A percentile compares a stretch with the other conserved stretches of the same genome.
phyloP scores from a whole-genome alignment of 1,284 basidiomycete species.

The Leccinum solheimii region DNA sequence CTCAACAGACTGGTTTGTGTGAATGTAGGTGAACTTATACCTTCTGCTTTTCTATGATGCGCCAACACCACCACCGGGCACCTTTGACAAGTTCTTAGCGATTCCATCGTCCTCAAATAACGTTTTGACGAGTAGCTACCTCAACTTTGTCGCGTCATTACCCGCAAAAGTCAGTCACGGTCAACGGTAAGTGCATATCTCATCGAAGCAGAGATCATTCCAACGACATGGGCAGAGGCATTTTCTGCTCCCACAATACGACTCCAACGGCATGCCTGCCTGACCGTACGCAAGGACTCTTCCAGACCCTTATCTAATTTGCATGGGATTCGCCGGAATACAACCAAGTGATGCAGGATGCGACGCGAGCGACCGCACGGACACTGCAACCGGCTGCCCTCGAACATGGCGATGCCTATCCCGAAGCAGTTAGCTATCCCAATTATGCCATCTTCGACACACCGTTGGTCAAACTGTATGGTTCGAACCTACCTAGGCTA shows the following conservation, averaged over 20 bases:
- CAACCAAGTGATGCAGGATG: constrained; percentile 43
- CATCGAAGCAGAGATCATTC: background rate
- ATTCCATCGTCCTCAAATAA: constrained; percentile 35
- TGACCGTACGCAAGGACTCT: constrained; percentile 37
- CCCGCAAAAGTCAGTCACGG: constrained; percentile 6
- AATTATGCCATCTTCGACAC: constrained; percentile 55
- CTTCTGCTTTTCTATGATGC: constrained; percentile 53
- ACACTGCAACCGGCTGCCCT: constrained; percentile 26
- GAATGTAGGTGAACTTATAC: constrained; percentile 36
- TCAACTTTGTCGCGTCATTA: constrained; percentile 22
- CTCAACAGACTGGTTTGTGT: background rate
- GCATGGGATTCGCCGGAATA: constrained; percentile 39
- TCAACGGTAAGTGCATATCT: background rate
- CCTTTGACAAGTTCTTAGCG: constrained; percentile 46
- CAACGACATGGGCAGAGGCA: background rate
- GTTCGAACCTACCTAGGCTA: constrained; percentile 37
- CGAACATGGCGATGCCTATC: background rate
- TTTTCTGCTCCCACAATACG: no score
- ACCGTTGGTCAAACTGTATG: constrained; percentile 26
- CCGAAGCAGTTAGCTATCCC: constrained; percentile 40
- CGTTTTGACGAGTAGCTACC: constrained; percentile 38
- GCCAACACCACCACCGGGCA: constrained; percentile 45
- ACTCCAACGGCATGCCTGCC: constrained; percentile 48
- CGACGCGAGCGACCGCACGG: constrained; percentile 39
- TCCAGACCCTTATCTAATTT: constrained; percentile 50